Percentiles rank a stretch among this genome's conserved stretches.
phyloP scores from a whole-genome alignment of 352 stramenopile species.

The Pythium sukuiense region DNA sequence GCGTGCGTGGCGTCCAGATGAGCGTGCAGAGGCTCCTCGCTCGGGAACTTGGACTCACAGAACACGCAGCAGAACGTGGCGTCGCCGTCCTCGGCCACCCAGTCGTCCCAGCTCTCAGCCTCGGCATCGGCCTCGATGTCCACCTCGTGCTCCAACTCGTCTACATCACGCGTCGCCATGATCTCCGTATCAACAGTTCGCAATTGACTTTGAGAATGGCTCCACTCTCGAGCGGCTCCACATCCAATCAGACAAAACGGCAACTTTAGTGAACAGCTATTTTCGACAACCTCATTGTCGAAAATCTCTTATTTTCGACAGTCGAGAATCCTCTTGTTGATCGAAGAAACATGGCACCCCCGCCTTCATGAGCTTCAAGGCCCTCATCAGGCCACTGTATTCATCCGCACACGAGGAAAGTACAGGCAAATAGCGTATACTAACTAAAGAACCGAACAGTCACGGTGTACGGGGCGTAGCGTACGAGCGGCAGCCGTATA shows the following conservation, averaged over 20 bases:
- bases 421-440: neutral
- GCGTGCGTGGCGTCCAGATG: conserved; percentile 53
- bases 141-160: conserved; percentile 18
- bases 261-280: neutral
- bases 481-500: neutral
- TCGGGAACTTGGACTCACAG: conserved; percentile 45
- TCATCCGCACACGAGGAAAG: neutral
- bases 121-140: conserved; percentile 21
- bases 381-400: too few relatives aligned
- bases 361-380: too few relatives aligned
- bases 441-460: neutral
- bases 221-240: conserved; percentile 5
- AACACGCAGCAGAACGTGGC: conserved; percentile 68
- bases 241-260: conserved; percentile 7
- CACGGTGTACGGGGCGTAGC: neutral
- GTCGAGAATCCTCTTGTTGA: neutral
- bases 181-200: neutral
- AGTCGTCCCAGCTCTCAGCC: conserved; percentile 82
- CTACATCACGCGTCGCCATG: conserved; percentile 17
- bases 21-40: conserved; percentile 54
- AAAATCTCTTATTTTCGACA: neutral
- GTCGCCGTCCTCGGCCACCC: conserved; percentile 67
- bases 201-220: conserved; percentile 5
- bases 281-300: conserved; percentile 1
- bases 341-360: neutral